Evolutionary conservation across 2,329 filamentous ascomycete species (phyloP).

Genomic region (Fusarium concolor): DNA sequence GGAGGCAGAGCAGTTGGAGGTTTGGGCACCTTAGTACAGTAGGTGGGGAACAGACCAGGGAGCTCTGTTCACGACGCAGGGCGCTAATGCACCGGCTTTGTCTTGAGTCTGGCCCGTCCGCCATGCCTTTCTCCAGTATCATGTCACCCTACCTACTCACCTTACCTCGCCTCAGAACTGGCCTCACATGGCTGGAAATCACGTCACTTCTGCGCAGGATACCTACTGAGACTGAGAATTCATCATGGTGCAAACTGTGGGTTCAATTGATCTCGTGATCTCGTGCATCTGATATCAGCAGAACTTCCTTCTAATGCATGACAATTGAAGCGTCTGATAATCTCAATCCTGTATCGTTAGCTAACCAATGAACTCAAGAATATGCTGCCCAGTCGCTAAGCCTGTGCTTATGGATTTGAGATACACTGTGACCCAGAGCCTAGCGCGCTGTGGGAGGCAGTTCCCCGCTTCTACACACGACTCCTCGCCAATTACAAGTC

Average conservation of each 20-base stretch:
- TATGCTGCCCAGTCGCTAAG: background rate
- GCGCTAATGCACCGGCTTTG: conserved; percentile 44
- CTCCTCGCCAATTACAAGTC: conserved; percentile 30
- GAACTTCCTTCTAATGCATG: background rate
- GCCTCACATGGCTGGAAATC: conserved; percentile 25
- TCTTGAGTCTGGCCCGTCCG: conserved; percentile 29
- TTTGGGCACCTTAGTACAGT: conserved; percentile 5
- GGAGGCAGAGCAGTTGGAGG: conserved; percentile 13
- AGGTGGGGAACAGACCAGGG: conserved; percentile 21
- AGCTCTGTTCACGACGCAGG: conserved; percentile 25
- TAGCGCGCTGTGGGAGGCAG: conserved; percentile 32
- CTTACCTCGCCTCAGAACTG: conserved; percentile 28
- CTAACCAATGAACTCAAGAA: background rate
- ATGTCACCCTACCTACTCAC: conserved; percentile 2
- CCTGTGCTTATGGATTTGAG: conserved; percentile 8
- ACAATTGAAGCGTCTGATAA: conserved; percentile 4
- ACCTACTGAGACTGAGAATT: background rate
- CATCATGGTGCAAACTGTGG: background rate
- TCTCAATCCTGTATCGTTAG: background rate
- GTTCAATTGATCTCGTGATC: conserved; percentile 3
- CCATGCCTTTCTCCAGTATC: background rate
- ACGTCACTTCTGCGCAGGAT: conserved; percentile 2
- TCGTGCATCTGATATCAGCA: conserved; percentile 1
- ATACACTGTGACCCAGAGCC: conserved; percentile 24
- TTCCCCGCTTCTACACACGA: conserved; percentile 36